Conservation (phyloP, 2,329 filamentous ascomycete genomes). For the Aspergillus sp. region DNA sequence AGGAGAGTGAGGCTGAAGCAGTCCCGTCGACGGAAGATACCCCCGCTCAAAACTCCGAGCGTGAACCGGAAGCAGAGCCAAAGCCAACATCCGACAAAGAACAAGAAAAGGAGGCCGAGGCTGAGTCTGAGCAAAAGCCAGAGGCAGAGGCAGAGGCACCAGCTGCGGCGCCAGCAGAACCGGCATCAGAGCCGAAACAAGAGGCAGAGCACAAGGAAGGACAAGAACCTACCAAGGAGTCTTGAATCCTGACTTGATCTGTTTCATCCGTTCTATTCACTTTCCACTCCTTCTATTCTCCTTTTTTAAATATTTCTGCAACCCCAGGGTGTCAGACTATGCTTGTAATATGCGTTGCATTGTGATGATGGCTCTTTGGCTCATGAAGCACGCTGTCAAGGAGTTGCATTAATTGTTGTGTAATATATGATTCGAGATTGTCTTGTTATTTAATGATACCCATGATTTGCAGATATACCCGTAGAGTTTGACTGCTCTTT, state of each 20-base stretch:
- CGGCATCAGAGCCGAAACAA: background rate
- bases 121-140: slow-evolving; percentile 4
- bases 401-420: background rate
- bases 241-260: slow-evolving; percentile 1
- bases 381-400: background rate
- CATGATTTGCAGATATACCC: too few relatives aligned
- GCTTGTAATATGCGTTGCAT: background rate
- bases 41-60: background rate
- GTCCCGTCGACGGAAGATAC: background rate
- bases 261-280: background rate
- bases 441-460: too few relatives aligned
- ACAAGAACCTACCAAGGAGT: slow-evolving; percentile 7
- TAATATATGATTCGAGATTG: too few relatives aligned
- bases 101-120: slow-evolving; percentile 6
- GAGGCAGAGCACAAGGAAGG: slow-evolving; percentile 1
- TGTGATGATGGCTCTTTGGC: background rate
- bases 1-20: background rate
- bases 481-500: too few relatives aligned
- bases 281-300: too few relatives aligned
- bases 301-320: background rate
- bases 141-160: slow-evolving; percentile 3
- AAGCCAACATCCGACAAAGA: slow-evolving; percentile 1
- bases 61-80: background rate
- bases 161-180: background rate
- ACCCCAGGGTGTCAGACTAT: background rate